Evolutionary conservation across 2,329 filamentous ascomycete genomes (phyloP).

Genomic region (Colletotrichum costaricense): DNA sequence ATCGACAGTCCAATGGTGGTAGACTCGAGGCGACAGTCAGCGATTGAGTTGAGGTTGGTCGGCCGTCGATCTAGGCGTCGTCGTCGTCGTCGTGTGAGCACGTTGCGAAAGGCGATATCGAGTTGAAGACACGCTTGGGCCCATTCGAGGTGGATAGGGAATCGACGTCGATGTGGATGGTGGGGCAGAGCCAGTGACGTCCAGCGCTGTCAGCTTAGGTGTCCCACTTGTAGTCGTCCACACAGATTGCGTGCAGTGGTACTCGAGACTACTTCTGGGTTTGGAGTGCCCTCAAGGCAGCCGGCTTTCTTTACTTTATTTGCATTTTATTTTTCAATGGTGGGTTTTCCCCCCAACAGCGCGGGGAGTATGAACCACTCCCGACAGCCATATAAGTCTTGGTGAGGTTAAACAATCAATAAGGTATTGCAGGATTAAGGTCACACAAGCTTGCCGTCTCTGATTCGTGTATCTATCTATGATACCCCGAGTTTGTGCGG

Average conservation of each 20-base stretch:
- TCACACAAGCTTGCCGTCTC: background rate
- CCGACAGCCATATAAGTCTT: background rate
- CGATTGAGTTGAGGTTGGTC: background rate
- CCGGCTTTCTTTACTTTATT: background rate
- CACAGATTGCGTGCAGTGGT: background rate
- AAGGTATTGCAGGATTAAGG: background rate
- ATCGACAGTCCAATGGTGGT: background rate
- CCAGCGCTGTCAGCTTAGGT: background rate
- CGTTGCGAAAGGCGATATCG: background rate
- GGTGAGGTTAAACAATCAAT: background rate
- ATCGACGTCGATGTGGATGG: constrained; percentile 6
- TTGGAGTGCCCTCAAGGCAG: background rate
- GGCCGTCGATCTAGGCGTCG: background rate
- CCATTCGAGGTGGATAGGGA: constrained; percentile 1
- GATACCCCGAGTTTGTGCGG: background rate
- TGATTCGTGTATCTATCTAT: background rate
- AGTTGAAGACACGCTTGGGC: constrained; percentile 16
- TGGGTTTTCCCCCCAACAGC: background rate
- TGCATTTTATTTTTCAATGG: background rate
- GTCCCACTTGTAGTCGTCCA: background rate
- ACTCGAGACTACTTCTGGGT: background rate
- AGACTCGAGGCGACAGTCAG: background rate
- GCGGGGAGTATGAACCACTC: background rate
- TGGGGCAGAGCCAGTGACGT: constrained; percentile 27
- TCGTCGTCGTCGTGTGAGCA: background rate